phyloP scores from a whole-genome alignment of 208 protist species.

The Wallacemonas sp. region DNA sequence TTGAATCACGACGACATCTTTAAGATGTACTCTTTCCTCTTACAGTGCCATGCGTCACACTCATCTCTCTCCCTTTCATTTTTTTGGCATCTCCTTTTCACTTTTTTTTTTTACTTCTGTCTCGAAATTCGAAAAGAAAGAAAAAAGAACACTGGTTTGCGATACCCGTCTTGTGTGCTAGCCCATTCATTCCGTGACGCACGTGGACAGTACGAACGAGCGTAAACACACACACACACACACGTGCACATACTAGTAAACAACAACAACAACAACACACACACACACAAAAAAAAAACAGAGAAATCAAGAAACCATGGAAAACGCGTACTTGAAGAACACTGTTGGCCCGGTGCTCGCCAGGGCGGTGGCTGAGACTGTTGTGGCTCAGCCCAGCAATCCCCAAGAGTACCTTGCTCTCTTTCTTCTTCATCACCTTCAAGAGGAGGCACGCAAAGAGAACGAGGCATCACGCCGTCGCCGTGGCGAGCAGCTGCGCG shows the following conservation, averaged over 20 bases:
- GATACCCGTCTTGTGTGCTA: too few relatives aligned
- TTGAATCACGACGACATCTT: too few relatives aligned
- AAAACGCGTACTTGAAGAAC: slow-evolving; percentile 88
- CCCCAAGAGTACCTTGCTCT: slow-evolving; percentile 91
- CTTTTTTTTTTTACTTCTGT: neutral
- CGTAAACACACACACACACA: slow-evolving; percentile 13
- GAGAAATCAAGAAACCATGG: slow-evolving; percentile 37
- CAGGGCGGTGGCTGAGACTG: slow-evolving; percentile 89
- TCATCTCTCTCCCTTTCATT: neutral
- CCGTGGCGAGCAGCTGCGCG: slow-evolving; percentile 48
- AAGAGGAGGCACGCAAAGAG: slow-evolving; percentile 66
- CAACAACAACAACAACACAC: slow-evolving; percentile 16
- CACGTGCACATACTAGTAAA: neutral
- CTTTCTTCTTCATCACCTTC: slow-evolving; percentile 83
- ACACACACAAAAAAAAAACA: slow-evolving; percentile 17
- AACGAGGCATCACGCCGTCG: slow-evolving; percentile 23
- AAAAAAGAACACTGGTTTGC: too few relatives aligned
- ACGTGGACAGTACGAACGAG: too few relatives aligned
- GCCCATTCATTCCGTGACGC: too few relatives aligned
- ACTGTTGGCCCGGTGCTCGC: slow-evolving; percentile 78
- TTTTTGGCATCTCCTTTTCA: neutral
- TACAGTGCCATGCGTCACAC: too few relatives aligned
- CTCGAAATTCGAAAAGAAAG: too few relatives aligned
- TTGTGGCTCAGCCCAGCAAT: slow-evolving; percentile 83
- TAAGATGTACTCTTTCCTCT: too few relatives aligned